Percentiles rank a stretch among this genome's conserved stretches.
phyloP scores from a whole-genome alignment of 805 yeast genomes.

The Candida palmyrensis region DNA sequence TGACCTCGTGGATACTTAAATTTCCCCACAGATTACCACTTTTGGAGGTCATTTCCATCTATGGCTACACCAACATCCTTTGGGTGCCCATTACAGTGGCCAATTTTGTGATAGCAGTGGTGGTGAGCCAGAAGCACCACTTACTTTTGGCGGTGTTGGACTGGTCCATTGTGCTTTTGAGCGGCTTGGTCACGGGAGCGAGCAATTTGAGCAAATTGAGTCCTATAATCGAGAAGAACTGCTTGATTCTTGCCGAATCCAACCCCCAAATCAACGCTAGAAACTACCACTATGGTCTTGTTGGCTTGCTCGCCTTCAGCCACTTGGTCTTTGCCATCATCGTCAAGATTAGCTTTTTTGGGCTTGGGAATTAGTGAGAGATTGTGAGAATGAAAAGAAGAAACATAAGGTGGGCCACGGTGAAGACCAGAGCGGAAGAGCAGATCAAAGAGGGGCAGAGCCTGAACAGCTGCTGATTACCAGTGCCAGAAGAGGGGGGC shows the following conservation, averaged over 20 bases:
- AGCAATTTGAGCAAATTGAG: constrained; percentile 45
- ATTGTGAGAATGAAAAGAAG: not conserved
- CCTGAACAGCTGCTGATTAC: no score
- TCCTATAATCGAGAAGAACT: constrained; percentile 31
- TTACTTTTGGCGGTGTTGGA: constrained; percentile 47
- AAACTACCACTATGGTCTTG: constrained; percentile 29
- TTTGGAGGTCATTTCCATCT: constrained; percentile 62
- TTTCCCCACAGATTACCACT: constrained; percentile 46
- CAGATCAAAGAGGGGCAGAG: no score
- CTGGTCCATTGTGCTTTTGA: constrained; percentile 58
- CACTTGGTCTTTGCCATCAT: constrained; percentile 59
- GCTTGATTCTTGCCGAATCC: constrained; percentile 20
- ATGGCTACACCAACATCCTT: constrained; percentile 77
- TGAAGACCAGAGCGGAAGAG: no score
- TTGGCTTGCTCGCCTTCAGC: constrained; percentile 38
- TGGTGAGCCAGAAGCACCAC: constrained; percentile 31
- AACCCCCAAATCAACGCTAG: constrained; percentile 26
- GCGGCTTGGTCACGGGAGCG: constrained; percentile 58
- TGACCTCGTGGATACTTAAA: constrained; percentile 50
- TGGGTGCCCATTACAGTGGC: constrained; percentile 82
- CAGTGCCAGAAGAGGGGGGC: no score
- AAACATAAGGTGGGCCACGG: no score
- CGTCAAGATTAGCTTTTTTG: constrained; percentile 64
- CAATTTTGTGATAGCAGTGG: constrained; percentile 52
- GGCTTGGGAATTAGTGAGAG: constrained; percentile 13